These are phyloP conservation scores for Heliamphora pulchella DNA, from an alignment of 179 eudicot species.

Conservation along the genomic window DNA sequence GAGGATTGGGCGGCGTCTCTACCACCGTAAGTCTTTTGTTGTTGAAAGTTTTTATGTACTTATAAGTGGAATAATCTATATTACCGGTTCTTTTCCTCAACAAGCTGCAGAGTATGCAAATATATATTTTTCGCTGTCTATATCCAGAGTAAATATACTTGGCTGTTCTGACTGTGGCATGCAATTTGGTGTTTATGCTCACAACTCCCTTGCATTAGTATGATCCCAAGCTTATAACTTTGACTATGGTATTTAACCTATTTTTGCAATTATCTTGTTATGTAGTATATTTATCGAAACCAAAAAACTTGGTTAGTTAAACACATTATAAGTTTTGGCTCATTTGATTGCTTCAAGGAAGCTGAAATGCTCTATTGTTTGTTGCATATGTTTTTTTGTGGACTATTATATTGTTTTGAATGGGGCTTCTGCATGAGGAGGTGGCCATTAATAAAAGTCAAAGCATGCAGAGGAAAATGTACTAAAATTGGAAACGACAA, in stretches of 20 bases:
- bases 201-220: not conserved
- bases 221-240: not conserved
- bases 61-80: not conserved
- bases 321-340: not conserved
- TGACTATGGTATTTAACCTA: not conserved
- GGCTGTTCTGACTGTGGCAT: not conserved
- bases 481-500: no score
- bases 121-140: not conserved
- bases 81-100: not conserved
- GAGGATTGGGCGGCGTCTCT: constrained; percentile 47
- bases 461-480: not conserved
- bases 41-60: not conserved
- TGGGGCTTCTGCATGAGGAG: not conserved
- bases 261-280: no score
- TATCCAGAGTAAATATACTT: not conserved
- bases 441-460: not conserved
- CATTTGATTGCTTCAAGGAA: not conserved
- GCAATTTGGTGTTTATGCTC: not conserved
- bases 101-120: not conserved
- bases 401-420: not conserved
- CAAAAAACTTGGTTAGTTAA: no score
- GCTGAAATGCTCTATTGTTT: not conserved
- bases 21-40: constrained; percentile 38
- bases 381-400: no score
- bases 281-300: no score